phyloP scores from a whole-genome alignment of 768 basidiomycete species.

The Hericium alpestre region DNA sequence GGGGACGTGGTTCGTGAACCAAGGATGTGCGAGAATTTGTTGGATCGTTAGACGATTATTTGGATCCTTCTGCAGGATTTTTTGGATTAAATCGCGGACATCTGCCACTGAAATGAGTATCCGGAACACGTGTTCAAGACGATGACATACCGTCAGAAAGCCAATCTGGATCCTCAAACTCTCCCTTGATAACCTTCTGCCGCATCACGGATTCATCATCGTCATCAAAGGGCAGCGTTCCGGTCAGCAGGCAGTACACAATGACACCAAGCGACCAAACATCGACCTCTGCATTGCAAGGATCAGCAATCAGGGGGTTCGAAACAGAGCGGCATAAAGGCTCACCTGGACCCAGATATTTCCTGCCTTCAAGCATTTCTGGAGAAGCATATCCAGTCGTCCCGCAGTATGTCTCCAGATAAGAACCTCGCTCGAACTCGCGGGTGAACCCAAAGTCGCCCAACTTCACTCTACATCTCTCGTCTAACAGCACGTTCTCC shows the following conservation, averaged over 20 bases:
- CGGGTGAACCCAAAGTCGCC: conserved; percentile 94
- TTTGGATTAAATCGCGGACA: conserved; percentile 71
- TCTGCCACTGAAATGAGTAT: conserved; percentile 35
- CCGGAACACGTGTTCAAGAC: not conserved
- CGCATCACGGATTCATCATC: conserved; percentile 42
- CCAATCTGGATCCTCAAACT: conserved; percentile 91
- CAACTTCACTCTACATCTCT: conserved; percentile 82
- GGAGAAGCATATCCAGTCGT: conserved; percentile 91
- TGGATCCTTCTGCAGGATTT: conserved; percentile 70
- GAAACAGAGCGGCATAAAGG: not conserved
- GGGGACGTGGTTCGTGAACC: conserved; percentile 49
- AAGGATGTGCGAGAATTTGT: conserved; percentile 75
- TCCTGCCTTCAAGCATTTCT: conserved; percentile 81
- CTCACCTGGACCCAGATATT: conserved; percentile 80
- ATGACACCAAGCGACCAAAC: conserved; percentile 93
- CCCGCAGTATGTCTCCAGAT: conserved; percentile 91
- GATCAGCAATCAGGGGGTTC: not conserved
- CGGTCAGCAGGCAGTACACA: conserved; percentile 80
- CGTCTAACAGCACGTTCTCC: conserved; percentile 89
- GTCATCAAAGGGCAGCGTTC: conserved; percentile 41
- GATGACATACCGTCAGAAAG: conserved; percentile 62
- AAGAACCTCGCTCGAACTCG: conserved; percentile 67
- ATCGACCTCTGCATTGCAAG: conserved; percentile 63
- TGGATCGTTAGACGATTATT: conserved; percentile 67
- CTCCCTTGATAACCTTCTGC: conserved; percentile 69